Evolutionary conservation across 768 basidiomycete genomes (phyloP).

Genomic region (Boletus eberwhitei): DNA sequence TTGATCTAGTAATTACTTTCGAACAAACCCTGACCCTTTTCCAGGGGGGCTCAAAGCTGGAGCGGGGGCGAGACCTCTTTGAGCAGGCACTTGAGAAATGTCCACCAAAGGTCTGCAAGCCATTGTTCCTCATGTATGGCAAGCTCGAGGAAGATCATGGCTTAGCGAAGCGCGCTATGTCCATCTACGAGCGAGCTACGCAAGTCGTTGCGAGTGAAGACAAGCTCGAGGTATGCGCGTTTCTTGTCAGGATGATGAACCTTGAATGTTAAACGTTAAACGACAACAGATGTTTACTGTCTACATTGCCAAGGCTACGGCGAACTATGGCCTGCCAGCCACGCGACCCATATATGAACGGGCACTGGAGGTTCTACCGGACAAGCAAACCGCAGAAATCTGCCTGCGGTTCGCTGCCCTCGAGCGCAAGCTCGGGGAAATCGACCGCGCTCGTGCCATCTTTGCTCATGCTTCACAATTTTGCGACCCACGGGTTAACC

Average conservation of each 20-base stretch:
- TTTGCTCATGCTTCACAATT: constrained; percentile 98
- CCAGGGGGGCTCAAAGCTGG: constrained; percentile 89
- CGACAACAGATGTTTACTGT: constrained; percentile 82
- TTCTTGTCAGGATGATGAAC: not conserved
- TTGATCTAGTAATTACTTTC: constrained; percentile 13
- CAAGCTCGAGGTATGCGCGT: constrained; percentile 79
- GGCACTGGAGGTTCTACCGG: constrained; percentile 89
- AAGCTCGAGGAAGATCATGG: constrained; percentile 93
- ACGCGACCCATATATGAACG: constrained; percentile 96
- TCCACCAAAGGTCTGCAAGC: constrained; percentile 91
- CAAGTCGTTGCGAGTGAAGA: constrained; percentile 83
- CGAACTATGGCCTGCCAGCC: constrained; percentile 92
- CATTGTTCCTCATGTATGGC: constrained; percentile 95
- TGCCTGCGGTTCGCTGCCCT: constrained; percentile 93
- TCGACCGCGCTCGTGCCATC: constrained; percentile 93
- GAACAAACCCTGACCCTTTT: constrained; percentile 1
- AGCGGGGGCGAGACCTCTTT: constrained; percentile 95
- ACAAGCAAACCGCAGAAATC: constrained; percentile 95
- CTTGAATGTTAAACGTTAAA: constrained; percentile 7
- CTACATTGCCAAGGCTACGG: constrained; percentile 96
- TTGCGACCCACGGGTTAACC: constrained; percentile 91
- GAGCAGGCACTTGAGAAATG: constrained; percentile 98
- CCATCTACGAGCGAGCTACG: constrained; percentile 91
- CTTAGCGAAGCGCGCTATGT: constrained; percentile 93
- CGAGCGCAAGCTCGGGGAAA: constrained; percentile 97